These are phyloP conservation scores for Epichloe scottii DNA, from an alignment of 2,329 filamentous ascomycete species.

Conservation along the genomic window DNA sequence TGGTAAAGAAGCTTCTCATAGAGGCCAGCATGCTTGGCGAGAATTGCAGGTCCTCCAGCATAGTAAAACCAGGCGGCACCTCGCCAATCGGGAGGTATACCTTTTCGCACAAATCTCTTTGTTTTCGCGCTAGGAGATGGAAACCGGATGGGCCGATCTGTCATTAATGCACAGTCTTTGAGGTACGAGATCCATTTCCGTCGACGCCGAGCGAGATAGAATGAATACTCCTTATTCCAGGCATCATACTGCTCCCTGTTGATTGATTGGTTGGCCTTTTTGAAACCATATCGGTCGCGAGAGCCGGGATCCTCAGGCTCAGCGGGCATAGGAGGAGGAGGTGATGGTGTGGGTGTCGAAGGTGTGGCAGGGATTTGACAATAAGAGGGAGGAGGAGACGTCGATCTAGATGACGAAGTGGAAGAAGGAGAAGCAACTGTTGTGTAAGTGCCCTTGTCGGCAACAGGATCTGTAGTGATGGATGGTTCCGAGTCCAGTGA, in stretches of 20 bases:
- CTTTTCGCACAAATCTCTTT: conserved; percentile 84
- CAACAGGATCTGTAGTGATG: conserved; percentile 13
- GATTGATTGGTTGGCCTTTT: conserved; percentile 73
- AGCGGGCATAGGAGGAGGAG: conserved; percentile 7
- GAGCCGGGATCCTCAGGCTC: conserved; percentile 35
- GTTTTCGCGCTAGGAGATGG: conserved; percentile 71
- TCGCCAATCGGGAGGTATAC: conserved; percentile 85
- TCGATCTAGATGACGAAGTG: conserved; percentile 4
- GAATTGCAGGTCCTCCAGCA: conserved; percentile 68
- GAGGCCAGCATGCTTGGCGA: conserved; percentile 63
- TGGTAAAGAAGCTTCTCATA: conserved; percentile 60
- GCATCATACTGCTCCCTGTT: conserved; percentile 64
- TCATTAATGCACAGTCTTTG: conserved; percentile 62
- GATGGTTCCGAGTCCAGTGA: conserved; percentile 27
- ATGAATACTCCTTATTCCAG: conserved; percentile 66
- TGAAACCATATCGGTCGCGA: conserved; percentile 84
- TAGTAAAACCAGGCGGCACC: conserved; percentile 98
- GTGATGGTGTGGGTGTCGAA: not conserved
- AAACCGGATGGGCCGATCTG: conserved; percentile 61
- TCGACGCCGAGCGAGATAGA: conserved; percentile 60
- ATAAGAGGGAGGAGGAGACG: not conserved
- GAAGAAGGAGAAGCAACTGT: conserved; percentile 1
- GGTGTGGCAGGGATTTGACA: not conserved
- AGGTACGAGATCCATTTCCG: conserved; percentile 75
- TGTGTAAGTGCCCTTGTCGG: conserved; percentile 5